phyloP scores from a whole-genome alignment of 257 asterid genomes.

The Solanum appendiculatum region DNA sequence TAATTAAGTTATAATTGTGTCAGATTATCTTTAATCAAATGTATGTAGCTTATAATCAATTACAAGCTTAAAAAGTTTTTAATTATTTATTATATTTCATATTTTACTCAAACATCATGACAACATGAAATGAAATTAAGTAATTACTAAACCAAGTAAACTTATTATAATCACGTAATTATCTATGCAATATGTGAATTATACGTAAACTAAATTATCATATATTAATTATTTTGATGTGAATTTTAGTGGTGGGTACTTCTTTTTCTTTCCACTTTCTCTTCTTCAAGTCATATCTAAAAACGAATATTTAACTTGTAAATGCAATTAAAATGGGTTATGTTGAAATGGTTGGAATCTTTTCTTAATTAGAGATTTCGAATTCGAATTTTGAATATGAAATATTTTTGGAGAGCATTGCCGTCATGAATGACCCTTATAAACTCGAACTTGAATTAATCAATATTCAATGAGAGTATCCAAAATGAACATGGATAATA shows the following conservation, averaged over 20 bases:
- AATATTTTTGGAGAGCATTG: background rate
- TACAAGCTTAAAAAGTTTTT: background rate
- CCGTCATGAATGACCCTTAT: background rate
- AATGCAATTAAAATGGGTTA: background rate
- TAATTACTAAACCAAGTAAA: too few species aligned
- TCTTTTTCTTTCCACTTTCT: background rate
- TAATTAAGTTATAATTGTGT: background rate
- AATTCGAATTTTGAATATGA: background rate
- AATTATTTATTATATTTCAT: too few species aligned
- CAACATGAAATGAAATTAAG: too few species aligned
- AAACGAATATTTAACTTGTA: too few species aligned
- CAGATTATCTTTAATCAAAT: background rate
- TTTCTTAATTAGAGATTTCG: too few species aligned
- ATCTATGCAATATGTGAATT: too few species aligned
- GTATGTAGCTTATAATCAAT: background rate
- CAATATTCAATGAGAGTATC: too few species aligned
- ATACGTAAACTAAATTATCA: too few species aligned
- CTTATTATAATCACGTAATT: too few species aligned
- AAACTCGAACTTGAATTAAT: background rate
- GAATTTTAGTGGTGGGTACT: background rate
- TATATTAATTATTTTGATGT: too few species aligned
- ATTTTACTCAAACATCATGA: too few species aligned
- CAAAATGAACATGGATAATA: background rate
- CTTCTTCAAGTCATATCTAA: background rate
- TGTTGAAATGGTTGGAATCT: too few species aligned